Conservation (phyloP, 2,329 filamentous ascomycete species). For the Calonectria naviculata region DNA sequence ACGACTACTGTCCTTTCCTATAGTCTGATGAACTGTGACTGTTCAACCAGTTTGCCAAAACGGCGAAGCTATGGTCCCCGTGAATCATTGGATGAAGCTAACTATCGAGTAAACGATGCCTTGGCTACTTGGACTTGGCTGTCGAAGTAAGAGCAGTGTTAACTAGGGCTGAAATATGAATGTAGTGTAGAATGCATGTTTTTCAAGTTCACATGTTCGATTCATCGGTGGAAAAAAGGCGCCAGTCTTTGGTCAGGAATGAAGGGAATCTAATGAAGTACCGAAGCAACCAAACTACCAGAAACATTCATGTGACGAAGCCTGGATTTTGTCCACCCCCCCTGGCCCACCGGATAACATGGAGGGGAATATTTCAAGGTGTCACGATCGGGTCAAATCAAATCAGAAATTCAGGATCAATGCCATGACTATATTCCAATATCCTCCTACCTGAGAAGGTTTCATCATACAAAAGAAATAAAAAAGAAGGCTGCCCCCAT, state of each 20-base stretch:
- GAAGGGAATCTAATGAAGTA: too few relatives aligned
- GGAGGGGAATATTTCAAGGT: background rate
- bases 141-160: too few relatives aligned
- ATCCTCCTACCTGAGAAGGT: conserved; percentile 20
- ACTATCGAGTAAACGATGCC: background rate
- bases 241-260: too few relatives aligned
- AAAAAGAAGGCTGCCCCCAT: background rate
- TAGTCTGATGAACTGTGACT: background rate
- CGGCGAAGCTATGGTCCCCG: too few relatives aligned
- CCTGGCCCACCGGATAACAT: background rate
- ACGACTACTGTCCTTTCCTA: conserved; percentile 1
- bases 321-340: too few relatives aligned
- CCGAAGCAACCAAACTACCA: too few relatives aligned
- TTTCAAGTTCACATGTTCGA: too few relatives aligned
- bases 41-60: background rate
- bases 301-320: too few relatives aligned
- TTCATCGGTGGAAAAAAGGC: too few relatives aligned
- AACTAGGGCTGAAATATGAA: too few relatives aligned
- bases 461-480: conserved; percentile 35
- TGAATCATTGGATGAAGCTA: background rate
- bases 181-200: too few relatives aligned
- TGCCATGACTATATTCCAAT: conserved; percentile 24
- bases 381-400: background rate
- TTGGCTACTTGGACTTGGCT: too few relatives aligned
- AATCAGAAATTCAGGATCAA: conserved; percentile 17